A percentile compares a stretch with the other conserved stretches of the same genome.
phyloP scores from a whole-genome alignment of 495 filamentous ascomycete genomes.

The Polyplosphaeria fusca region DNA sequence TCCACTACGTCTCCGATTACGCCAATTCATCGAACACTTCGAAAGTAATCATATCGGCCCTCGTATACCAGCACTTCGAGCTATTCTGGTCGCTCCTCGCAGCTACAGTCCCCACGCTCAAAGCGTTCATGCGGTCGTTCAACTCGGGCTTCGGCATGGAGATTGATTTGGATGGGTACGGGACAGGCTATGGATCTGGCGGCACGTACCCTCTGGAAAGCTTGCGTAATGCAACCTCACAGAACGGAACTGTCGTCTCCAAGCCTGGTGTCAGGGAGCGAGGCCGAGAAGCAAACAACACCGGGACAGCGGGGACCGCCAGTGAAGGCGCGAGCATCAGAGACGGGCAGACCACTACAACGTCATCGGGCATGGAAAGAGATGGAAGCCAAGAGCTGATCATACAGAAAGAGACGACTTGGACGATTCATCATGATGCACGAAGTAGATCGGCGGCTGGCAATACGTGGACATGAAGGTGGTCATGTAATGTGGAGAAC shows the following conservation, averaged over 20 bases:
- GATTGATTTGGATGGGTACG: conserved; percentile 15
- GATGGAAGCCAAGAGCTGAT: conserved; percentile 23
- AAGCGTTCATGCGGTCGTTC: conserved; percentile 34
- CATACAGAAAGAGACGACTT: conserved; percentile 13
- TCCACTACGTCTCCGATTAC: conserved; percentile 7
- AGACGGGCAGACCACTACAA: background rate
- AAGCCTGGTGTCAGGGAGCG: background rate
- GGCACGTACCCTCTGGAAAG: background rate
- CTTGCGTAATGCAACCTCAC: background rate
- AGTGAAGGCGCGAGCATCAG: background rate
- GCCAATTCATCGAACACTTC: conserved; percentile 5
- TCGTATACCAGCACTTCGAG: conserved; percentile 29
- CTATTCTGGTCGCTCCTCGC: conserved; percentile 27
- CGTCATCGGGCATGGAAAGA: background rate
- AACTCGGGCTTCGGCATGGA: conserved; percentile 33
- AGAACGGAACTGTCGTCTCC: background rate
- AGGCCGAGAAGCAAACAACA: background rate
- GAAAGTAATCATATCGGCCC: conserved; percentile 8
- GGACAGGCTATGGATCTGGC: conserved; percentile 1
- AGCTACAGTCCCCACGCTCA: conserved; percentile 28
- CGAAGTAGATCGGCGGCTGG: too few species aligned
- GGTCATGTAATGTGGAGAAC: too few species aligned
- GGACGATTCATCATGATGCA: conserved; percentile 9
- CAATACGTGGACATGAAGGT: too few species aligned
- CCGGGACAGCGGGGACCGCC: background rate